Evolutionary conservation across 2,329 filamentous ascomycete species (phyloP).

Genomic region (Xylaria sp.): DNA sequence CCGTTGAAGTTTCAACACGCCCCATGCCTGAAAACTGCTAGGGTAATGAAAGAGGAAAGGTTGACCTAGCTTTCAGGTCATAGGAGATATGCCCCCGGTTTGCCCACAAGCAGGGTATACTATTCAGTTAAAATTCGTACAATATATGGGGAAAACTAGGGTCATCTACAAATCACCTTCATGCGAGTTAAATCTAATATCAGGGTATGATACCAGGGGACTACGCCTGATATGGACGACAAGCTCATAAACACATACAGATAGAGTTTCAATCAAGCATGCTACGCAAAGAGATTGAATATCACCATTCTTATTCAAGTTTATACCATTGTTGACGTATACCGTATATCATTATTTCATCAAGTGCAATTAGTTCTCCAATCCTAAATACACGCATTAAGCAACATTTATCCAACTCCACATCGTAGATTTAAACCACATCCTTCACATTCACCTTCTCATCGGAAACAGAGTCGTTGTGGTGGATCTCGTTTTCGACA

Average conservation of each 20-base stretch:
- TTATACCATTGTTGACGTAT: not conserved
- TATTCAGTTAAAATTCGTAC: too few relatives aligned
- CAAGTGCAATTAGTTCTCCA: not conserved
- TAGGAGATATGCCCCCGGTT: too few relatives aligned
- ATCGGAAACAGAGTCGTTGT: constrained; percentile 39
- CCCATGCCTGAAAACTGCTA: too few relatives aligned
- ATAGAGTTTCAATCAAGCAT: not conserved
- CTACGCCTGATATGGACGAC: not conserved
- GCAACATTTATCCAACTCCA: not conserved
- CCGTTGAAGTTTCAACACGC: too few relatives aligned
- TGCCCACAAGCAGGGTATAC: too few relatives aligned
- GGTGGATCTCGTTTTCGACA: constrained; percentile 47
- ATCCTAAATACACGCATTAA: not conserved
- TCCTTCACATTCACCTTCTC: constrained; percentile 39
- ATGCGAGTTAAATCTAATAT: not conserved
- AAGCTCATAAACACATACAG: not conserved
- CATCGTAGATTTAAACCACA: constrained; percentile 23
- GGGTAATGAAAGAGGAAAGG: too few relatives aligned
- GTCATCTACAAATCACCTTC: too few relatives aligned
- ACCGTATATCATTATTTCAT: not conserved
- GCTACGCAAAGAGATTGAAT: not conserved
- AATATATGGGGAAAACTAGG: too few relatives aligned
- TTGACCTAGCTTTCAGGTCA: too few relatives aligned
- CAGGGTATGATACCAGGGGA: not conserved
- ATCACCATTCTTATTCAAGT: not conserved